Conservation (phyloP, 768 basidiomycete genomes). For the Russula brevipes region DNA sequence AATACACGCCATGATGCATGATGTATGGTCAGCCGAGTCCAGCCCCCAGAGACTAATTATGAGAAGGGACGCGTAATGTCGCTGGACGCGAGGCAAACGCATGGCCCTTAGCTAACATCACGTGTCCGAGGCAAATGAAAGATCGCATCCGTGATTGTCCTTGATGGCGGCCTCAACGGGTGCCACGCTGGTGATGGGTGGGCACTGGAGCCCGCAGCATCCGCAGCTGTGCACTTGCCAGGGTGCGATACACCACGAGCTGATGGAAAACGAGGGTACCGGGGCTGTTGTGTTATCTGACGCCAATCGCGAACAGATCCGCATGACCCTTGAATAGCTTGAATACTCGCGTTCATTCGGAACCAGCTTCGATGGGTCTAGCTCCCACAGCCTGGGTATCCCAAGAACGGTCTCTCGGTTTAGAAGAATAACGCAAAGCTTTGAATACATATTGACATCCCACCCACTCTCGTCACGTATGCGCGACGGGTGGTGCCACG, state of each 20-base stretch:
- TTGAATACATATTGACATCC: background rate
- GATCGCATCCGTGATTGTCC: background rate
- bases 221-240: constrained; percentile 1
- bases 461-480: background rate
- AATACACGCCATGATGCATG: background rate
- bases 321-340: background rate
- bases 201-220: background rate
- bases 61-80: constrained; percentile 13
- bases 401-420: background rate
- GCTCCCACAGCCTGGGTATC: background rate
- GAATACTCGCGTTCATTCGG: background rate
- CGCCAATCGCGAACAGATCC: constrained; percentile 5
- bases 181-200: background rate
- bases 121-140: background rate
- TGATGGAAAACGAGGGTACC: constrained; percentile 7
- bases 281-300: constrained; percentile 6
- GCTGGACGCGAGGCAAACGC: constrained; percentile 18
- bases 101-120: constrained; percentile 5
- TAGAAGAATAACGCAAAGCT: background rate
- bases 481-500: background rate
- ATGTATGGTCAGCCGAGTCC: constrained; percentile 4
- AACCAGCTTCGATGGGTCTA: constrained; percentile 1
- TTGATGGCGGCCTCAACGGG: background rate
- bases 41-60: constrained; percentile 4
- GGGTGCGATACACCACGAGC: background rate